Base-by-base conservation (phyloP, 768 basidiomycete species). In the Dentipellis fragilis region DNA sequence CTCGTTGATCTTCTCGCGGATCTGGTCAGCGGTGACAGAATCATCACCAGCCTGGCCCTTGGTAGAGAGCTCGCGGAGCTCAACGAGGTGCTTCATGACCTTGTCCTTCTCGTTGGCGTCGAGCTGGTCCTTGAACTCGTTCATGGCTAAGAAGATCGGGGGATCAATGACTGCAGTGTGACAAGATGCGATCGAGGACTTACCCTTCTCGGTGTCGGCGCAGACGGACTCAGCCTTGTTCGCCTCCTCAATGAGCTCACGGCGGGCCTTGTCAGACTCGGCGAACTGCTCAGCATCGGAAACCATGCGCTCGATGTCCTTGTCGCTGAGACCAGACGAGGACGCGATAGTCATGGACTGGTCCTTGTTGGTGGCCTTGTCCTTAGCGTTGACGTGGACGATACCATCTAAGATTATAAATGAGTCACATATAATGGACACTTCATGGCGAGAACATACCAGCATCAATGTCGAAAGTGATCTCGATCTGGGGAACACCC, bases 281-380 rank as follows among this genome's bases (percentile, higher is more conserved):
- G 94, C 93, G 65, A 82, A 94, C 68, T 90, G 78, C 75, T 99
- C 96, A 52, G 95, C 85, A 63, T 98, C 94, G 2, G 85, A 71
- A 51, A 99, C 85, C 96, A 99, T 99, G 66, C 84, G 84, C 75
- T 96, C 93, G 58, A 98, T 98, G 65, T 99, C 95, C 75, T 87
- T 88, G 74, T 97, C 93, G 60, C 80, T 89, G 52, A 99, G 84
- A 68, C 96, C 95, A 3, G 95, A 98, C 10, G 93, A 96, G 4
- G 94, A 96, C 4, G 94, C 93, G 60, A 98, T 94, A 49, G 96
- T 98, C 90, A 93, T 93, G 0, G 89, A 92, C 66, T 93, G 90
- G 65, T 93, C 89, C 78, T 93, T 93, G 70, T 67, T 72, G 11
- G 90, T 93, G 2, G 90, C 90, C 77, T 93, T 91, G 73, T 91